Conservation (phyloP, 2,329 filamentous ascomycete species). For the Fusarium mexicanum region DNA sequence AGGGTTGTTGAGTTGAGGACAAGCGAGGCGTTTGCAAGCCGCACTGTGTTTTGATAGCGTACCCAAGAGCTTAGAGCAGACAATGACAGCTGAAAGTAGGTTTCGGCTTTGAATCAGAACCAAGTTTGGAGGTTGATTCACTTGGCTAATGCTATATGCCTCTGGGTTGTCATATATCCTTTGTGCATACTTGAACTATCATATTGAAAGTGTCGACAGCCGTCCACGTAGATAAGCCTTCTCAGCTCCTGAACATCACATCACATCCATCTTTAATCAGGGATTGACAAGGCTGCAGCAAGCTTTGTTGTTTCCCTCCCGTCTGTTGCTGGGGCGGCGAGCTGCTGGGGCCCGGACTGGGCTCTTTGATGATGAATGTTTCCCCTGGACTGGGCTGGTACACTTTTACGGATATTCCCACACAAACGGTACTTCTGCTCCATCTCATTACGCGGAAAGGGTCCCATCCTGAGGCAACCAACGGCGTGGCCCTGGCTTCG, state of each 20-base stretch:
- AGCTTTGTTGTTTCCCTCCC: constrained; percentile 28
- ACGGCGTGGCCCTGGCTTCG: constrained; percentile 31
- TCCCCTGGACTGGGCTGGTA: constrained; percentile 33
- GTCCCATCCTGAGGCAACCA: constrained; percentile 43
- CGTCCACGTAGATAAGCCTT: constrained; percentile 4
- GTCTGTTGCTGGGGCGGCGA: constrained; percentile 37
- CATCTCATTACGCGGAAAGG: constrained; percentile 24
- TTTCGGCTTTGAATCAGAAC: constrained; percentile 6
- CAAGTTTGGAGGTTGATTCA: constrained; percentile 7
- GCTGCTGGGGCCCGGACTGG: constrained; percentile 25
- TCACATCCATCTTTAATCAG: neutral
- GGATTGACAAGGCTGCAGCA: constrained; percentile 6
- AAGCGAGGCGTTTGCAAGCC: constrained; percentile 1
- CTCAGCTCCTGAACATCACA: neutral
- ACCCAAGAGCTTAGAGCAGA: neutral
- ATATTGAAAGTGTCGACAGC: neutral
- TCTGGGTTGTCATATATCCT: neutral
- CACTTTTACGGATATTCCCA: constrained; percentile 22
- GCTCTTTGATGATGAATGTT: constrained; percentile 17
- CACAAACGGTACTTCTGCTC: constrained; percentile 25
- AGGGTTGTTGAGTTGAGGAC: constrained; percentile 37
- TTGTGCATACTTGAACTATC: neutral
- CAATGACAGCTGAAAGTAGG: constrained; percentile 25
- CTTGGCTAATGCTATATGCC: neutral
- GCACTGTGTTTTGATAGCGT: constrained; percentile 38